Evolutionary conservation across 2,329 filamentous ascomycete species (phyloP).

Genomic region (Fusarium longipes): DNA sequence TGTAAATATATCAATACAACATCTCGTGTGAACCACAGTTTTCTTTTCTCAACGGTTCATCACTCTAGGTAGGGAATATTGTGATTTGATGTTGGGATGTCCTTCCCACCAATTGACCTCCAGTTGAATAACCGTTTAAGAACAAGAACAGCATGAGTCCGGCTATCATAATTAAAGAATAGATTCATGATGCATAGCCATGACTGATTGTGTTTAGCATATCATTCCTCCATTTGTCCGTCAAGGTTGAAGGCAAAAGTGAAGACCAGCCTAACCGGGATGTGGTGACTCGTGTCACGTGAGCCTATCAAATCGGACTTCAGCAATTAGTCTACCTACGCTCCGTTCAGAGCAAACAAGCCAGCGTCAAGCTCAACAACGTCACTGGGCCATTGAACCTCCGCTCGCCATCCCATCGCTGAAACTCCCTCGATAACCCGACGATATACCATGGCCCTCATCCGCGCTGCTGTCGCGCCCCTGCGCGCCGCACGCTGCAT

Average conservation of each 20-base stretch:
- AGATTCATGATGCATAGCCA: not conserved
- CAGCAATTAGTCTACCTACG: conserved; percentile 37
- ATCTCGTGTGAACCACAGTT: not conserved
- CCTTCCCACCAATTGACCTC: not conserved
- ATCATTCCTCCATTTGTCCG: conserved; percentile 18
- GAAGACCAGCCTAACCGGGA: conserved; percentile 1
- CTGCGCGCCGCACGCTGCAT: conserved; percentile 54
- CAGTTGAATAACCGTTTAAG: not conserved
- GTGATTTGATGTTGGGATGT: not conserved
- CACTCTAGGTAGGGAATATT: not conserved
- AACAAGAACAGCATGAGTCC: not conserved
- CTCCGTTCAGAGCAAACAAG: conserved; percentile 37
- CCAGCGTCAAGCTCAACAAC: conserved; percentile 39
- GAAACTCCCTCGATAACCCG: conserved; percentile 28
- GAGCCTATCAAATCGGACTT: conserved; percentile 39
- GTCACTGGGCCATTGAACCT: conserved; percentile 48
- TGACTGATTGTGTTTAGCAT: not conserved
- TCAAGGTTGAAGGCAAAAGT: not conserved
- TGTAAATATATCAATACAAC: not conserved
- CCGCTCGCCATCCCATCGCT: conserved; percentile 40
- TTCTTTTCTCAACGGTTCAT: not conserved
- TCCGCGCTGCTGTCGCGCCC: conserved; percentile 53
- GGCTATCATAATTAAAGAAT: not conserved
- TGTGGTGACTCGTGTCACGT: conserved; percentile 34
- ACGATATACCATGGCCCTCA: conserved; percentile 50